Percentiles rank a stretch among this genome's conserved stretches.
phyloP scores from a whole-genome alignment of 2,329 filamentous ascomycete genomes.

The Trichoderma aggressivum region DNA sequence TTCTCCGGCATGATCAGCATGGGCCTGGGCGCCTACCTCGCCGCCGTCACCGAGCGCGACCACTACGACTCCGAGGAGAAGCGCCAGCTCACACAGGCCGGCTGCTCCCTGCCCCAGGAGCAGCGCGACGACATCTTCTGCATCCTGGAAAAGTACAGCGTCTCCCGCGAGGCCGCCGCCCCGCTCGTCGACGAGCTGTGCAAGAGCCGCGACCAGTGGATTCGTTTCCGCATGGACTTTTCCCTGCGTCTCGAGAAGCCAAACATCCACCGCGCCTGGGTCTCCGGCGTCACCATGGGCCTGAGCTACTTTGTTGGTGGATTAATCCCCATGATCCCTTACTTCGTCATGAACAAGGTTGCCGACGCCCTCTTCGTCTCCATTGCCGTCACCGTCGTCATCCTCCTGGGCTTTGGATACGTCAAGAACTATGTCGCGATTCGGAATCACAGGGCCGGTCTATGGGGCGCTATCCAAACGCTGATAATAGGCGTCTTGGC shows the following conservation, averaged over 20 bases:
- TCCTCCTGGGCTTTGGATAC: slow-evolving; percentile 63
- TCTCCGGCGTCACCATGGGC: slow-evolving; percentile 64
- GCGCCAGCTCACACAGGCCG: slow-evolving; percentile 41
- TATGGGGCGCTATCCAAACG: slow-evolving; percentile 62
- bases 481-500: slow-evolving; percentile 62
- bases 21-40: slow-evolving; percentile 72
- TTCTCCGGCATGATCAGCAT: slow-evolving; percentile 74
- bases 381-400: slow-evolving; percentile 56
- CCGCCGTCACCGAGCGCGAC: slow-evolving; percentile 55
- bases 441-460: slow-evolving; percentile 49
- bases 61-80: slow-evolving; percentile 49
- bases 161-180: slow-evolving; percentile 42
- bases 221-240: slow-evolving; percentile 60
- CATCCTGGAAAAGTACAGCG: slow-evolving; percentile 49
- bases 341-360: slow-evolving; percentile 55
- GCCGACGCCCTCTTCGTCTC: slow-evolving; percentile 55
- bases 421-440: slow-evolving; percentile 57
- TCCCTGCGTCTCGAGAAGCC: slow-evolving; percentile 48
- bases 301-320: slow-evolving; percentile 68
- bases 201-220: slow-evolving; percentile 46
- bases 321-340: slow-evolving; percentile 67
- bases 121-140: slow-evolving; percentile 49
- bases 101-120: slow-evolving; percentile 40
- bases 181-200: slow-evolving; percentile 50
- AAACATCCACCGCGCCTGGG: slow-evolving; percentile 43